Base-by-base conservation (phyloP, 805 yeast genomes). In the Saccharomycopsis sp. region DNA sequence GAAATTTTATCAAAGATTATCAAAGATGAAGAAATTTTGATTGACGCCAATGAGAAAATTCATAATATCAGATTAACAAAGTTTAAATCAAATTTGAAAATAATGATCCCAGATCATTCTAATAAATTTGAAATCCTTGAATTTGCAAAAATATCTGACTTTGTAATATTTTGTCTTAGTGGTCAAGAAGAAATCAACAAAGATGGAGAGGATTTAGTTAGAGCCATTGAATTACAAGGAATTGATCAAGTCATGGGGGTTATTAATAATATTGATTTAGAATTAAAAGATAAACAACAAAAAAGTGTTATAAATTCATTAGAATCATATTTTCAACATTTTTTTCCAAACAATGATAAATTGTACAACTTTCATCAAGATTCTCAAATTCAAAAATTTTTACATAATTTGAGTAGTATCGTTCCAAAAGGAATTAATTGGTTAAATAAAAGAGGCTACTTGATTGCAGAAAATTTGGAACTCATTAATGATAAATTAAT, bases 151-250 rank as follows among this genome's bases (percentile, higher is more conserved):
- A 74, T 84, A 4, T 79, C 97, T 0, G 98, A 92, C 63, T 86
- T 76, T 55, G 92, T 87, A 2, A 63, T 94, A 1, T 82, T 92
- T 58, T 94, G 88, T n/a, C 64, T 92, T 31, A 85, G 95, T 42
- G 95, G 95, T 5, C 65, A 73, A 15, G 72, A 76, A 36, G 97
- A 92, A 62, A 89, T 89, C 39, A 87, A 80, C 49, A 66, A 68
- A 34, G 70, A 69, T 30, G 97, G 97, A 36, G 98, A 92, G 61
- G 88, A 85, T 53, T 75, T 88, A 21, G 67, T 92, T 42, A 76
- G 97, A 60, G 84, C 95, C 2, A 70, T 88, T 27, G 86, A 84
- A 53, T 72, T 88, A 12, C 98, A 94, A 63, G 97, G 97, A 66
- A 80, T 88, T 12, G 79, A 95, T 0, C 74, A 86, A 3, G 78